These are phyloP conservation scores for Picochlorum sp. DNA, from an alignment of 139 green algal species.

Conservation along the genomic window DNA sequence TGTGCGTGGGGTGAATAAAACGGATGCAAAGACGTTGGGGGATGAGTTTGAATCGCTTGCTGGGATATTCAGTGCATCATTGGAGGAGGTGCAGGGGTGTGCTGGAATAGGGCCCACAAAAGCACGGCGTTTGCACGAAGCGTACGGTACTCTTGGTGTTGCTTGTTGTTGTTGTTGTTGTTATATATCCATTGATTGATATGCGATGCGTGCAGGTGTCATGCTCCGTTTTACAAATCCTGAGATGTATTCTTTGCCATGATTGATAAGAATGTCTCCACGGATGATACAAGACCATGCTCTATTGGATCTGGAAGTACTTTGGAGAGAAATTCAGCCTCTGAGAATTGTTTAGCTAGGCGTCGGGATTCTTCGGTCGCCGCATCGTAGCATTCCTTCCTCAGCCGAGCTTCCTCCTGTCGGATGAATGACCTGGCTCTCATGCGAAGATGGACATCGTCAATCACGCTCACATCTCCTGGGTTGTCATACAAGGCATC, in stretches of 20 bases:
- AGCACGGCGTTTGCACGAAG: conserved; percentile 53
- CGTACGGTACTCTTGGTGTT: conserved; percentile 5
- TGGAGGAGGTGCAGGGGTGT: conserved; percentile 60
- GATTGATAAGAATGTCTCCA: neutral
- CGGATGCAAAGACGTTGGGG: conserved; percentile 63
- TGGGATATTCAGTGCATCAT: conserved; percentile 23
- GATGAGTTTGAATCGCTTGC: conserved; percentile 28
- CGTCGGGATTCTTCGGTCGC: conserved; percentile 20
- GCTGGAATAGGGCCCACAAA: conserved; percentile 87
- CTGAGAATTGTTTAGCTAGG: conserved; percentile 21
- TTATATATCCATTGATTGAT: neutral
- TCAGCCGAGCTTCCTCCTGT: conserved; percentile 7
- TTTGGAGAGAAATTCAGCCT: conserved; percentile 27
- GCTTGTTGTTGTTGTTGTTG: neutral
- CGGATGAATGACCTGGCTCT: conserved; percentile 11
- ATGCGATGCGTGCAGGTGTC: conserved; percentile 8
- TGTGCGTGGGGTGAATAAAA: conserved; percentile 69
- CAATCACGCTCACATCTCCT: conserved; percentile 16
- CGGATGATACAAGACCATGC: neutral
- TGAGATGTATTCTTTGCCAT: neutral
- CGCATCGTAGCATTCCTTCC: neutral
- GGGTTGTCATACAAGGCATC: conserved; percentile 24
- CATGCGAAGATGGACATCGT: conserved; percentile 20
- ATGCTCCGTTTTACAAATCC: conserved; percentile 12
- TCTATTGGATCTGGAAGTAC: conserved; percentile 25